Evolutionary conservation across 148 eudicot genomes (phyloP), one percentile per base, ranked within the genome.

Genomic region (Camellia sinensis): DNA sequence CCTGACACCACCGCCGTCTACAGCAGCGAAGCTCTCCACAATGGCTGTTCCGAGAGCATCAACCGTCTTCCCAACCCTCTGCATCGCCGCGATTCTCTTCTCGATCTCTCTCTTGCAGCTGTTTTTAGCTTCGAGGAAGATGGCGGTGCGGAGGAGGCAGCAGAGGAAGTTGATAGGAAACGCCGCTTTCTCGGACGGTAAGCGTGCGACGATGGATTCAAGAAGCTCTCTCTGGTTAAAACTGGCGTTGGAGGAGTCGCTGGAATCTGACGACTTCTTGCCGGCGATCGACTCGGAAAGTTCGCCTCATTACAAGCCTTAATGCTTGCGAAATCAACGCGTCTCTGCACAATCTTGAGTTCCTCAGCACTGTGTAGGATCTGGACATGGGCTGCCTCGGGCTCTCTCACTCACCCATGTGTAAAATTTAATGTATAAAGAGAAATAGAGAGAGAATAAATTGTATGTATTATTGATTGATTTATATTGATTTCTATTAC

Each of bases 271-370:
- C 7, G 83, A 76, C 40, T 59, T 86, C 71, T 77, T 59, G 67
- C 85, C 85, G 99, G 99, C 21, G 94, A 91, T 7, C 95, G 92
- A 82, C 92, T 92, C 11, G 98, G 98, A 73, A 91, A 92, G 75
- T 85, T 91, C 3, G 92, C 97, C 84, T 97, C 98, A 18, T 80
- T 90, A 67, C 97, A 92, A 45, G 92, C 97, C 99, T 92, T 92
- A 2, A 85, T 63, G 79, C 87, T 87, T 14, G 87, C 85, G 70
- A 89, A 87, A 74, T 92, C 99, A 3, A 93, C 86, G 41, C 97
- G 89, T 89, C 90, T 84, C 77, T 93, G 90, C 44, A 92, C 87
- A 44, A 93, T 87, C 22, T 84, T 83, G 72, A 95, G 83, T 6
- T 90, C 87, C 12, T 84, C 80, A 0, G 97, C 97, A 82, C n/a